Evolutionary conservation across 805 yeast species (phyloP).

Genomic region (Candida silvicultrix): DNA sequence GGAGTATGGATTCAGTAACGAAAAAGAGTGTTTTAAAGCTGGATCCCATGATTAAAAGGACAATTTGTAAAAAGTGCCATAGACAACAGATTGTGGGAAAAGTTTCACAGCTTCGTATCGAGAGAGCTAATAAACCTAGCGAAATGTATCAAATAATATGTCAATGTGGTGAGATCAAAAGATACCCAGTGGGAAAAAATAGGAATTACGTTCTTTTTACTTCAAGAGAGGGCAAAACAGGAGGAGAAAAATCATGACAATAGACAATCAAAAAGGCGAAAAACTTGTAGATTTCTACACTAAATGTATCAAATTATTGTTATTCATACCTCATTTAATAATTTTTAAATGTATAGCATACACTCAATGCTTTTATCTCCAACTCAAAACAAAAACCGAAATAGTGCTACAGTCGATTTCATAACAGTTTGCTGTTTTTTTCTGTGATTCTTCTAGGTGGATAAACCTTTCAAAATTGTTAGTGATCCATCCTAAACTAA

Average conservation of each 20-base stretch:
- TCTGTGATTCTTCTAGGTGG: slow-evolving; percentile 29
- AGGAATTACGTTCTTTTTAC: slow-evolving; percentile 41
- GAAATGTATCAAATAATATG: slow-evolving; percentile 49
- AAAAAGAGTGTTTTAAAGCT: slow-evolving; percentile 62
- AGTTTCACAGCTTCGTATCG: slow-evolving; percentile 31
- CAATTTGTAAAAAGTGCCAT: slow-evolving; percentile 63
- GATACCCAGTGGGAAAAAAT: slow-evolving; percentile 60
- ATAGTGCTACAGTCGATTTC: too few species aligned
- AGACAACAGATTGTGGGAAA: slow-evolving; percentile 44
- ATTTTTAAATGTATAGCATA: too few species aligned
- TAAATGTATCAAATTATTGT: neutral
- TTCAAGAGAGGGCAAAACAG: too few species aligned
- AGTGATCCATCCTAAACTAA: slow-evolving; percentile 1
- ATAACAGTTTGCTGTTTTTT: slow-evolving; percentile 12
- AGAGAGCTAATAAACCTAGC: slow-evolving; percentile 36
- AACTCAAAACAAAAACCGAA: too few species aligned
- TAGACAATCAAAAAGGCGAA: too few species aligned
- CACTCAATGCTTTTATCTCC: too few species aligned
- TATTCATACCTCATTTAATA: too few species aligned
- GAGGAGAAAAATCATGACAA: slow-evolving; percentile 3
- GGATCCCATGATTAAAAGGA: slow-evolving; percentile 60
- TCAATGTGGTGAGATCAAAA: slow-evolving; percentile 42
- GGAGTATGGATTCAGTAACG: slow-evolving; percentile 53
- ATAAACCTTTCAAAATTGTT: slow-evolving; percentile 14
- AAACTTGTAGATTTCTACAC: too few species aligned